Conservation (phyloP, 345 rosid species). For the Combretum micranthum region DNA sequence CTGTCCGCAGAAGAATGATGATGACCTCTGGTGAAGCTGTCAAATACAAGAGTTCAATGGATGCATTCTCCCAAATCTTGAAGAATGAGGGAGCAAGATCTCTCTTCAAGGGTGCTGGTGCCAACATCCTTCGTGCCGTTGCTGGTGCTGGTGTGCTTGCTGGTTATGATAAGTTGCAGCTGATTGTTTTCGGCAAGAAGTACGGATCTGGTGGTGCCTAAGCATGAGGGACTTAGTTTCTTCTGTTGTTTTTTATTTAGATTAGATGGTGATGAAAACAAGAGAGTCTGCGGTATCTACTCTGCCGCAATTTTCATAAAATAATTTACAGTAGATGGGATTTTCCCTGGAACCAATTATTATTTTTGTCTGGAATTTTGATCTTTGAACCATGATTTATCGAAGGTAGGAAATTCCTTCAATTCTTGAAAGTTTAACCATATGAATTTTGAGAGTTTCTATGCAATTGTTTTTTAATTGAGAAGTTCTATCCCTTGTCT, state of each 20-base stretch:
- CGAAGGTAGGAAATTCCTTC: too few species aligned
- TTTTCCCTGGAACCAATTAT: constrained; percentile 13
- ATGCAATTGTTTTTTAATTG: too few species aligned
- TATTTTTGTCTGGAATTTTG: constrained; percentile 22
- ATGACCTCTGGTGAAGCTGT: constrained; percentile 95
- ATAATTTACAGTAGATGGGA: constrained; percentile 33
- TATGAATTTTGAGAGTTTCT: too few species aligned
- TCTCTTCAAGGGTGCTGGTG: constrained; percentile 90
- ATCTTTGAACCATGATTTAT: constrained; percentile 1
- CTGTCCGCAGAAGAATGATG: constrained; percentile 97
- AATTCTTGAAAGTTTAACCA: too few species aligned
- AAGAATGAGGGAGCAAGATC: constrained; percentile 80
- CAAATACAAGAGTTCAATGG: constrained; percentile 71
- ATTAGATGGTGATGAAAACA: constrained; percentile 62
- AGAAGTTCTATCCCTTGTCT: too few species aligned
- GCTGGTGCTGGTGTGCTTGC: constrained; percentile 96
- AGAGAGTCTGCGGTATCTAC: constrained; percentile 19
- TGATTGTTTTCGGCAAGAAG: constrained; percentile 74
- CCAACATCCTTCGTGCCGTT: constrained; percentile 82
- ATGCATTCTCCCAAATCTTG: constrained; percentile 66
- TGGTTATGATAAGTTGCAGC: constrained; percentile 84
- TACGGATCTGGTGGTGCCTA: constrained; percentile 73
- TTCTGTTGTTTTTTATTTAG: neutral
- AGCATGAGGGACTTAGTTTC: constrained; percentile 1
- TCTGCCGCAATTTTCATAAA: constrained; percentile 23